phyloP scores from a whole-genome alignment of 2,329 filamentous ascomycete species.

The Akanthomyces uredinophilus region DNA sequence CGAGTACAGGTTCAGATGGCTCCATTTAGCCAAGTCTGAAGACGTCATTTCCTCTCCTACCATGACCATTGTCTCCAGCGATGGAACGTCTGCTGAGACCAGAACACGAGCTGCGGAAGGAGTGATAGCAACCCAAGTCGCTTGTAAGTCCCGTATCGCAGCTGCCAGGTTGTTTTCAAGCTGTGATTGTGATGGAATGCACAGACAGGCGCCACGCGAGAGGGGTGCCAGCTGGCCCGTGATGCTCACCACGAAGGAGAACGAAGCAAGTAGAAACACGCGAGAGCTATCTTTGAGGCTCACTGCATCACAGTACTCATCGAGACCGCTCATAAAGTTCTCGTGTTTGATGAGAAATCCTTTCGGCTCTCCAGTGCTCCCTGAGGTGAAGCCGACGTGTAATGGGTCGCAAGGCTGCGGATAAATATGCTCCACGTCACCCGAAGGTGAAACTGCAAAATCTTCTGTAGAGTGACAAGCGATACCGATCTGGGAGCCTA shows the following conservation, averaged over 20 bases:
- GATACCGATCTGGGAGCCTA: not conserved
- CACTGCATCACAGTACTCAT: not conserved
- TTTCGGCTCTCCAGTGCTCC: constrained; percentile 9
- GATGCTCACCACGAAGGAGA: constrained; percentile 6
- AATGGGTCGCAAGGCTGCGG: not conserved
- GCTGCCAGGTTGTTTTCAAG: not conserved
- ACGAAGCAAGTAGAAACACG: not conserved
- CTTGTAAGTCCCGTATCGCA: not conserved
- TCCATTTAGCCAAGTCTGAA: not conserved
- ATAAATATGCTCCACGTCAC: not conserved
- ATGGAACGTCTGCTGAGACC: not conserved
- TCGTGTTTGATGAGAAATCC: not conserved
- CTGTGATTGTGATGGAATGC: not conserved
- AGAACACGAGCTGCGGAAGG: not conserved
- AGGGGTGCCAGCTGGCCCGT: not conserved
- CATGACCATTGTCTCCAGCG: not conserved
- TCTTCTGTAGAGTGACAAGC: not conserved
- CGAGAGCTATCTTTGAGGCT: not conserved
- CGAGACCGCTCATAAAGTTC: constrained; percentile 2
- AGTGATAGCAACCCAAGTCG: not conserved
- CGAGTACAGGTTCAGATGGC: constrained; percentile 5
- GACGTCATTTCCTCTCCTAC: constrained; percentile 3
- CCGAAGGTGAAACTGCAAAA: not conserved
- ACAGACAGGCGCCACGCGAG: not conserved
- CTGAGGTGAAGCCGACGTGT: constrained; percentile 5